Evolutionary conservation across 2,329 filamentous ascomycete species (phyloP).

Genomic region (Aureobasidium leucospermi): DNA sequence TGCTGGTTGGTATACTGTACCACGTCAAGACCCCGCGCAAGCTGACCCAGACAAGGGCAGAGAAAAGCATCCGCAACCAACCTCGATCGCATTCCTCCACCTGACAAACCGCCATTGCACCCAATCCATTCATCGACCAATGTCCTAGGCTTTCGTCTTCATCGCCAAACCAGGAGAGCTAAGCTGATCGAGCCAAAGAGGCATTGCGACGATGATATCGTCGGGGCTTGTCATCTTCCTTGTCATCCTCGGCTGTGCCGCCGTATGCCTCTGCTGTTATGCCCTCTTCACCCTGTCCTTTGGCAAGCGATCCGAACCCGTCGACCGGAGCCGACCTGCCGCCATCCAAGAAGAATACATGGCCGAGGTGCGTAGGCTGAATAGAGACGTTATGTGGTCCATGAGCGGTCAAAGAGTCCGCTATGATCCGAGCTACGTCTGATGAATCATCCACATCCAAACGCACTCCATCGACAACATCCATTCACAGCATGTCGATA

Average conservation of each 20-base stretch:
- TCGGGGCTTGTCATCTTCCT: conserved; percentile 15
- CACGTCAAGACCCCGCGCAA: conserved; percentile 6
- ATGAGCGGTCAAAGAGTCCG: conserved; percentile 2
- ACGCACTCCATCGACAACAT: neutral
- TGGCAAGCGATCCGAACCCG: neutral
- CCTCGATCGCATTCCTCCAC: neutral
- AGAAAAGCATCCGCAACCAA: neutral
- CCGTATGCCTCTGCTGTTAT: conserved; percentile 7
- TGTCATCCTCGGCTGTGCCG: conserved; percentile 12
- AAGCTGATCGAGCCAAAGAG: neutral
- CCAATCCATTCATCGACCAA: neutral
- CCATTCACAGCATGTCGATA: neutral
- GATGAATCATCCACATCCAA: neutral
- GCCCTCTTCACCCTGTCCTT: conserved; percentile 4
- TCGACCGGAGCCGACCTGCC: conserved; percentile 7
- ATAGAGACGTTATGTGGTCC: conserved; percentile 12
- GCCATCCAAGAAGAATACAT: conserved; percentile 16
- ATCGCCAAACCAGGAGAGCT: neutral
- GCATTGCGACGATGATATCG: neutral
- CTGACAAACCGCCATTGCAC: neutral
- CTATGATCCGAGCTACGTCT: conserved; percentile 3
- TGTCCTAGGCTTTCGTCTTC: neutral
- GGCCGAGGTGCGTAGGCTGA: conserved; percentile 15
- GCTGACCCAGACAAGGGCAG: neutral
- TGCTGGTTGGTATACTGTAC: conserved; percentile 10